Evolutionary conservation across 768 basidiomycete species (phyloP), one percentile per base, ranked within the genome.

Genomic region (Termitomyces sp.): DNA sequence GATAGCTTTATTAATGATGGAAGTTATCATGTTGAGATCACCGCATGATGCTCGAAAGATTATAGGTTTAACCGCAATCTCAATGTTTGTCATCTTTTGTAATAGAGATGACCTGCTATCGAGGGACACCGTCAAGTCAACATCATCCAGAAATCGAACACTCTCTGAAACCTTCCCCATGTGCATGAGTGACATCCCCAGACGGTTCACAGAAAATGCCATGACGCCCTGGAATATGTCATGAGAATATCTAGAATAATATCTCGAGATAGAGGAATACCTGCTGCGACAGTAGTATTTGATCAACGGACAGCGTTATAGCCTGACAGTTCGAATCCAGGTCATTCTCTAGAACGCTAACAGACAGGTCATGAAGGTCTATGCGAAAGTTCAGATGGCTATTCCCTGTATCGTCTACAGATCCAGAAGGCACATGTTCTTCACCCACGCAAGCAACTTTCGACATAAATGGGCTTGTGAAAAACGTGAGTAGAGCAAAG

Each of bases 31-130:
- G 63, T 84, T 85, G 70, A 98, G 92, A 69, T 99, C 97, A 20
- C 93, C 85, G 67, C 95, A 94, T 0, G 96, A 98, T n/a, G 93
- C 93, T 27, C 97, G 84, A 70, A 99, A 88, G 55, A 98, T 82
- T 64, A 99, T 81, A 2, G 95, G 89, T 60, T 91, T 88, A 27
- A 85, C 75, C 18, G 81, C 77, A n/a, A 95, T 69, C 68, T 97
- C 95, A 59, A 98, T 88, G 66, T 79, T 93, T 11, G 89, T 88
- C 76, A 87, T 87, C 63, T 88, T 85, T 54, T 89, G 86, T 13
- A 73, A 78, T 0, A 77, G 73, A n/a, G 83, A 80, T 34, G 89
- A 81, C n/a, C 91, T 86, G 61, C 80, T 92, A 71, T 98, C 95
- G 58, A 97, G 74, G 9, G 95, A 89, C 46, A 96, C 78, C 0